Evolutionary conservation across 2,329 filamentous ascomycete species (phyloP).

Genomic region (Furcasterigmium sp.): DNA sequence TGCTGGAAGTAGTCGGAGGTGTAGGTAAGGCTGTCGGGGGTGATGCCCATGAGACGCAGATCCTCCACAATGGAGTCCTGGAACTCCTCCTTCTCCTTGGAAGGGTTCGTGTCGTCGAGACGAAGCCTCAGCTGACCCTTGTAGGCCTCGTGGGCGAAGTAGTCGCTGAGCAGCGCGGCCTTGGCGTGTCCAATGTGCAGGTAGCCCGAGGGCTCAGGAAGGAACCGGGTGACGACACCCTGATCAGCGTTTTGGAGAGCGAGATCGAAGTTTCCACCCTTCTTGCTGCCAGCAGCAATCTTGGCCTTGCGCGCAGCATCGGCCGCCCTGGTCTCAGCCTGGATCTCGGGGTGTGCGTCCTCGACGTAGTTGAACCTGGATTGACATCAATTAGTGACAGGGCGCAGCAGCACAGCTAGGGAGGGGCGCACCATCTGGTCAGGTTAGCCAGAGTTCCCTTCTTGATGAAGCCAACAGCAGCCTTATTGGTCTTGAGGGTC

Average conservation of each 20-base stretch:
- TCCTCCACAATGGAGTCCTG: constrained; percentile 93
- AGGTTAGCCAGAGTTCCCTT: constrained; percentile 73
- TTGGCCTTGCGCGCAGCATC: constrained; percentile 66
- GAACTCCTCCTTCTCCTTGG: constrained; percentile 95
- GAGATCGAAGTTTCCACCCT: constrained; percentile 85
- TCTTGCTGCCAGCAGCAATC: constrained; percentile 64
- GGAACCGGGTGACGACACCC: constrained; percentile 87
- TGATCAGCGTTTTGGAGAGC: constrained; percentile 78
- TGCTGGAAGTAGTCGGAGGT: constrained; percentile 95
- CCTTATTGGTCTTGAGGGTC: constrained; percentile 75
- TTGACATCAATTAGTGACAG: neutral
- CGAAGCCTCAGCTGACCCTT: constrained; percentile 85
- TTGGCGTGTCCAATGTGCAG: constrained; percentile 96
- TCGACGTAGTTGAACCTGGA: constrained; percentile 69
- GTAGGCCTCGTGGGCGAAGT: constrained; percentile 92
- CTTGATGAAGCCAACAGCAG: constrained; percentile 75
- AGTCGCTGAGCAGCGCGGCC: constrained; percentile 88
- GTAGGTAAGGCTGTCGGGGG: constrained; percentile 79
- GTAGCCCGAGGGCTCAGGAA: constrained; percentile 84
- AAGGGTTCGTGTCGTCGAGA: constrained; percentile 96
- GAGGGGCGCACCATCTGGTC: constrained; percentile 57
- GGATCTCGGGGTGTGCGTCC: constrained; percentile 71
- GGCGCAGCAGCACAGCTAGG: neutral
- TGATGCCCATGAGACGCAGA: constrained; percentile 84
- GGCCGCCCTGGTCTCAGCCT: constrained; percentile 63